Conservation (phyloP, 768 basidiomycete species). For the Leccinum incarnatum region DNA sequence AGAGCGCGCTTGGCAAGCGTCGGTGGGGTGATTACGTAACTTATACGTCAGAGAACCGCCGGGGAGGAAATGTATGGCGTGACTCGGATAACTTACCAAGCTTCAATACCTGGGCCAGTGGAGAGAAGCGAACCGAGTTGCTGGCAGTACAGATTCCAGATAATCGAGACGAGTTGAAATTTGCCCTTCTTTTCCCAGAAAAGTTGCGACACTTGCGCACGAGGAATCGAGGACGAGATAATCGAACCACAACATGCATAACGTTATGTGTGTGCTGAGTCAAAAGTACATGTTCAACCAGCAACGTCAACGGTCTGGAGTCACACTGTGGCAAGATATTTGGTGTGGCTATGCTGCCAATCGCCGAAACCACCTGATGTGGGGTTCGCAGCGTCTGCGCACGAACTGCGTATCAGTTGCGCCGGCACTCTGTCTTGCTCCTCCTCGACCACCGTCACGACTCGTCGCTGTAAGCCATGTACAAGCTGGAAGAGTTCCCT, state of each 20-base stretch:
- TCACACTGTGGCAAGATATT: not conserved
- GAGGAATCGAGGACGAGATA: not conserved
- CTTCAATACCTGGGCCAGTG: not conserved
- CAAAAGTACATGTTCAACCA: not conserved
- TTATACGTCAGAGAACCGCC: not conserved
- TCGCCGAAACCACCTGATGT: constrained; percentile 13
- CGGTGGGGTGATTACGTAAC: constrained; percentile 5
- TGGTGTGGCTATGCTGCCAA: constrained; percentile 24
- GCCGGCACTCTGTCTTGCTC: not conserved
- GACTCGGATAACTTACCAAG: not conserved
- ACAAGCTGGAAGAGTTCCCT: constrained; percentile 53
- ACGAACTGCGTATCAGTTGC: constrained; percentile 1
- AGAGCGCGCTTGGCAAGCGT: not conserved
- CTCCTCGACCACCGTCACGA: not conserved
- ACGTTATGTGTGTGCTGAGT: not conserved
- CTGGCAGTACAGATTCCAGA: not conserved
- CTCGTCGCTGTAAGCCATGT: constrained; percentile 29
- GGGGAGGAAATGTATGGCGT: not conserved
- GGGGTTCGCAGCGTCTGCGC: constrained; percentile 5
- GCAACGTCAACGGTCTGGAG: not conserved
- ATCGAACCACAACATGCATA: not conserved
- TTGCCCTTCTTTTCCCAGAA: not conserved
- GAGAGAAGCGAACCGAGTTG: not conserved
- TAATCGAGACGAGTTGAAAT: not conserved
- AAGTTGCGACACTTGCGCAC: not conserved